phyloP scores from a whole-genome alignment of 257 asterid species.

The Schizonepeta tenuifolia region DNA sequence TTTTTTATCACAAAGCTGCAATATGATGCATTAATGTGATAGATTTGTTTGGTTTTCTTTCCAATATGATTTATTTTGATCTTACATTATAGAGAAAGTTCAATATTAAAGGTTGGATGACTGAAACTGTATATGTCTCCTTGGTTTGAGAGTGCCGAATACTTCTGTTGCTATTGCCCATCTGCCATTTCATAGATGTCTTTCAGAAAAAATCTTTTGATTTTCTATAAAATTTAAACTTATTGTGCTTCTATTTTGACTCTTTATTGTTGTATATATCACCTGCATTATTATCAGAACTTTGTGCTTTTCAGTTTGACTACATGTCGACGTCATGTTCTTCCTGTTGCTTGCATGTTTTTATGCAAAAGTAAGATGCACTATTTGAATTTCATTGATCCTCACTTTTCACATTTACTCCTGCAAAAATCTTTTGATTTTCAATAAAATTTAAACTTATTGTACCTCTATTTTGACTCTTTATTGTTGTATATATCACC shows the following conservation, averaged over 20 bases:
- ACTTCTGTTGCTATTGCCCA: constrained; percentile 25
- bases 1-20: constrained; percentile 6
- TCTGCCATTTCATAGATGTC: background rate
- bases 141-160: constrained; percentile 21
- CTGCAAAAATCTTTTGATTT: background rate
- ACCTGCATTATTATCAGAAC: background rate
- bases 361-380: background rate
- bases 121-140: background rate
- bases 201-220: background rate
- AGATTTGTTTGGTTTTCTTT: background rate
- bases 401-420: background rate
- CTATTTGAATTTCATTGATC: background rate
- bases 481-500: background rate
- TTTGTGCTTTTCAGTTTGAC: constrained; percentile 12
- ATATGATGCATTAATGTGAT: background rate
- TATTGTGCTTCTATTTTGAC: background rate
- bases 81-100: background rate
- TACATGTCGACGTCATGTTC: background rate
- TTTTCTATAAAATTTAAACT: constrained; percentile 1
- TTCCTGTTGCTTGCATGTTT: constrained; percentile 8
- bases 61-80: background rate
- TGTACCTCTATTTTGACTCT: background rate
- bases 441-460: constrained; percentile 1
- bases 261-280: background rate
- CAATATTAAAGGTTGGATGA: background rate